These are phyloP conservation scores for Leishmania gerbilli DNA, from an alignment of 208 protist genomes.

Conservation along the genomic window DNA sequence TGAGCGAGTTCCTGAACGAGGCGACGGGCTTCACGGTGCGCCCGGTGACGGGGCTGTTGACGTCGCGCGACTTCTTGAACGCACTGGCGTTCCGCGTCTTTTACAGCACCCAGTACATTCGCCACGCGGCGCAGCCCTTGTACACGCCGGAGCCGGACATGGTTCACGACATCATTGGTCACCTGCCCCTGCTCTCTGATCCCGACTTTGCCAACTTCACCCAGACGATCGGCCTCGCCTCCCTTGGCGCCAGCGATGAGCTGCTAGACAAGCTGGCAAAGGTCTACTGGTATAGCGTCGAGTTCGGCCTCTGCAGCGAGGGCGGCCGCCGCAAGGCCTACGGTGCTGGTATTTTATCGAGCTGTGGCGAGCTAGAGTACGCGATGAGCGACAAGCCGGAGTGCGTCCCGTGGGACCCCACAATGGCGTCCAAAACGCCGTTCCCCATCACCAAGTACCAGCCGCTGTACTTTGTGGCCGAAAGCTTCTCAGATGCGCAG, in stretches of 20 bases:
- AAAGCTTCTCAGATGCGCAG: conserved; percentile 92
- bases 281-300: conserved; percentile 96
- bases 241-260: conserved; percentile 94
- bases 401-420: conserved; percentile 68
- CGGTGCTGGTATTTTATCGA: conserved; percentile 95
- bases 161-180: conserved; percentile 96
- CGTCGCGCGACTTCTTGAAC: conserved; percentile 95
- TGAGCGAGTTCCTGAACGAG: conserved; percentile 92
- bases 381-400: conserved; percentile 47
- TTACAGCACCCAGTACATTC: conserved; percentile 97
- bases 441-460: conserved; percentile 96
- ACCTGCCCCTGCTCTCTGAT: conserved; percentile 96
- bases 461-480: conserved; percentile 94
- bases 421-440: conserved; percentile 44
- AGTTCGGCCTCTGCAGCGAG: conserved; percentile 96
- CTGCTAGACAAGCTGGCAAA: conserved; percentile 93
- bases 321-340: conserved; percentile 88
- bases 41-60: conserved; percentile 94
- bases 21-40: conserved; percentile 94
- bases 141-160: conserved; percentile 98
- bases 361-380: conserved; percentile 92
- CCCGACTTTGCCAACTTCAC: conserved; percentile 96
- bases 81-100: conserved; percentile 96
- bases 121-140: conserved; percentile 92
- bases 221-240: conserved; percentile 97